Conservation (phyloP, 2,329 filamentous ascomycete genomes). For the Chrysoporthe austroafricana region DNA sequence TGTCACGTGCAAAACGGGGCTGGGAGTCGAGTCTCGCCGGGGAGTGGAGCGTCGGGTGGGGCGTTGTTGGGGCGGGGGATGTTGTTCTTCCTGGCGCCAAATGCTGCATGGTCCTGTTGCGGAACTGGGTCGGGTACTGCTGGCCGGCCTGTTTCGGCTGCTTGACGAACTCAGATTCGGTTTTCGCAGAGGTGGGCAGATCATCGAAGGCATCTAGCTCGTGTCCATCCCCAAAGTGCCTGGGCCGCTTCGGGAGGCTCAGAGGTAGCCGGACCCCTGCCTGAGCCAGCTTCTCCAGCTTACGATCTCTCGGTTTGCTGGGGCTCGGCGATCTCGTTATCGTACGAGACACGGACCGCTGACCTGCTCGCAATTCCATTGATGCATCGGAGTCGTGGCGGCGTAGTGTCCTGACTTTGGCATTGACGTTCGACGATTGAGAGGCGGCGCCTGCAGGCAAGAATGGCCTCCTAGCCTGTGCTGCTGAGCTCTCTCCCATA, state of each 20-base stretch:
- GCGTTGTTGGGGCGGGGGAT: slow-evolving; percentile 57
- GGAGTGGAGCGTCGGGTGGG: slow-evolving; percentile 53
- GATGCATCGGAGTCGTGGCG: slow-evolving; percentile 81
- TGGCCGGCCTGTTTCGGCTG: slow-evolving; percentile 62
- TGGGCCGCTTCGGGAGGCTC: slow-evolving; percentile 70
- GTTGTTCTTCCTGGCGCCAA: slow-evolving; percentile 56
- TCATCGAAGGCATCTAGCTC: slow-evolving; percentile 96
- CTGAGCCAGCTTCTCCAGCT: slow-evolving; percentile 43
- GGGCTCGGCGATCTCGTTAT: slow-evolving; percentile 65
- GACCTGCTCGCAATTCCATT: slow-evolving; percentile 60
- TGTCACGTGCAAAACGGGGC: slow-evolving; percentile 68
- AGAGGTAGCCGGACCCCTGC: slow-evolving; percentile 67
- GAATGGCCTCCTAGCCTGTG: slow-evolving; percentile 71
- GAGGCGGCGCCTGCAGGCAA: slow-evolving; percentile 71
- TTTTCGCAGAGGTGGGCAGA: slow-evolving; percentile 80
- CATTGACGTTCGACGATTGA: slow-evolving; percentile 72
- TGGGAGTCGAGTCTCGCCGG: slow-evolving; percentile 60
- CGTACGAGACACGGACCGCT: slow-evolving; percentile 61
- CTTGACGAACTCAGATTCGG: slow-evolving; percentile 82
- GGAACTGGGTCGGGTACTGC: slow-evolving; percentile 66
- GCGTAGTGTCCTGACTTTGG: slow-evolving; percentile 72
- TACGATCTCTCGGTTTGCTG: slow-evolving; percentile 46
- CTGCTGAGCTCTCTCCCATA: slow-evolving; percentile 52
- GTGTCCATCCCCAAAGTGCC: slow-evolving; percentile 87
- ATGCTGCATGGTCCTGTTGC: slow-evolving; percentile 61